Base-by-base conservation (phyloP, 257 asterid genomes). In the Linderniella brevidens region DNA sequence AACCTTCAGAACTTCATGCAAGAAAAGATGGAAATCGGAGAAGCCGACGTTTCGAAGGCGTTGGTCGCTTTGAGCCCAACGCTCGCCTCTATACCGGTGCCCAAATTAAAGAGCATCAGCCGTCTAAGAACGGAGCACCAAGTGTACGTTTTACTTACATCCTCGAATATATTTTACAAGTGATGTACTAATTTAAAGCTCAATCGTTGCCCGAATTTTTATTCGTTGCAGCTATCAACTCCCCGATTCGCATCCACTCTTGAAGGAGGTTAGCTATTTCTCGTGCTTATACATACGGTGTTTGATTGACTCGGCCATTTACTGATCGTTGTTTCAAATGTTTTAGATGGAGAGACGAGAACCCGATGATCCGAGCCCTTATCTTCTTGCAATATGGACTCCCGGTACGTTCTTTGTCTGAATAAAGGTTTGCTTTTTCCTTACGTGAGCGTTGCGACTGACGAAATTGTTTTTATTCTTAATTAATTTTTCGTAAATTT, bases 321-420 rank as follows among this genome's bases (percentile, higher is more conserved):
- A 59, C 37, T 58, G 61, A 18, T 25, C 13, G 65, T 77, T 54
- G 68, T 64, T 17, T 49, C 43, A 48, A 54, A 48, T n/a, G 49
- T 32, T 61, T 48, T 55, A 90, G 99, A 60, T 81, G 83, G 93
- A 90, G 66, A 68, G 75, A 67, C 82, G 94, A 69, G 94, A 90
- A 60, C 78, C 76, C 17, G 96, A 85, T 68, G 99, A 90, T 69
- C 93, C 96, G 57, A 79, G 88, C 64, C 96, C 99, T 0, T 85
- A 90, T 74, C 94, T 90, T 62, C 77, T 90, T 25, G 96, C 96
- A 44, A 76, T 90, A 69, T 90, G 99, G 99, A 77, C 83, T 52
- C 96, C 99, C 45, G 99, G 99, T 90, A 74, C 13, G 60, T 50
- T 52, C 15, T 36, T 53, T 25, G 32, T 6, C 32, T 25, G 32